Percentiles rank a stretch among this genome's conserved stretches.
phyloP scores from a whole-genome alignment of 345 rosid genomes.

The Nephelium lappaceum region DNA sequence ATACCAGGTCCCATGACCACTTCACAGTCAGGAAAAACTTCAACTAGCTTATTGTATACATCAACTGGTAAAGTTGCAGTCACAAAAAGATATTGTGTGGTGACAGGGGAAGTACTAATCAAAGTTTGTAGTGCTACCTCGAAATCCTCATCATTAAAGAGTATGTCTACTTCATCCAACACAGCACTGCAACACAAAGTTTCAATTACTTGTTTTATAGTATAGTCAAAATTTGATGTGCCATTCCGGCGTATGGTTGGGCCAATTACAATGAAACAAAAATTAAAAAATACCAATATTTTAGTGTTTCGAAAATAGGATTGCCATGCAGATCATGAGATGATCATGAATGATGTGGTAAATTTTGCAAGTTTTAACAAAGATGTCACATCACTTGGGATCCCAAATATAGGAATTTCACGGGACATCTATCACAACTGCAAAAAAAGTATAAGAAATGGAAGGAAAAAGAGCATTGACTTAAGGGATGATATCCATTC shows the following conservation, averaged over 20 bases:
- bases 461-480: not conserved
- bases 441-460: not conserved
- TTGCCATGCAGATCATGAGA: not conserved
- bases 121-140: constrained; percentile 70
- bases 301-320: not conserved
- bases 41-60: constrained; percentile 81
- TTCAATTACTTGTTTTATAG: not conserved
- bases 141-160: constrained; percentile 78
- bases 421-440: no score
- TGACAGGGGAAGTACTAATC: constrained; percentile 68
- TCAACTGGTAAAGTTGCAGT: constrained; percentile 90
- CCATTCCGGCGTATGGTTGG: not conserved
- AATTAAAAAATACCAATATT: not conserved
- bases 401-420: no score
- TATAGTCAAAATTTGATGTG: not conserved
- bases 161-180: constrained; percentile 91
- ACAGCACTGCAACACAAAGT: constrained; percentile 59
- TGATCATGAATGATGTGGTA: no score
- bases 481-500: not conserved
- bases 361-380: no score
- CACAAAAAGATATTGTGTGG: constrained; percentile 82
- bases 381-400: no score
- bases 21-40: constrained; percentile 81
- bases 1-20: constrained; percentile 93
- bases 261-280: not conserved